Evolutionary conservation across 495 filamentous ascomycete species (phyloP), one percentile per base, ranked within the genome.

Genomic region (Penicillium salamii): DNA sequence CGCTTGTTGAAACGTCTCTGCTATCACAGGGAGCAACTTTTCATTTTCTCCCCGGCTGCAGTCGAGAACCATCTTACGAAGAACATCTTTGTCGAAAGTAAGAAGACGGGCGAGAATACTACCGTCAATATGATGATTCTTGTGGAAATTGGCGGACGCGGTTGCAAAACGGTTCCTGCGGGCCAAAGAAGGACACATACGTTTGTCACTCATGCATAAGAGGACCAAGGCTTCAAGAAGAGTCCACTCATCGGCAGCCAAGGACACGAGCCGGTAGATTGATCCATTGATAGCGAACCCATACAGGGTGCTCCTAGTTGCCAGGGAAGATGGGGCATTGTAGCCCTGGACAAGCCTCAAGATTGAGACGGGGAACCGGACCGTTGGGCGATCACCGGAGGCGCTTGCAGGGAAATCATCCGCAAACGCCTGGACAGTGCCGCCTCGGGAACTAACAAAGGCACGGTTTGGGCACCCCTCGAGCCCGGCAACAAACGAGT

Each of bases 201-300:
- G 20, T 6, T 63, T 42, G 38, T 75, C 67, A 18, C 63, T 64
- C 38, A 62, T 52, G 43, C 77, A 80, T 32, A 89, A 52, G 48
- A 84, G 82, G 46, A 87, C 80, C 19, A 90, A 55, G 49, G 85
- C 78, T 37, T 71, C 66, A 3, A 91, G 71, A 33, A 90, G 67
- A n/a, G 70, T 67, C 78, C 80, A 84, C 23, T 78, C 69, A 14
- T 77, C 63, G 42, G 75, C 62, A 1, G 64, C 55, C 0, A 91
- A 57, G 12, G 82, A 59, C n/a, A 75, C 69, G 47, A 90, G 79
- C 23, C 83, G 78, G 46, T 77, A 76, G 13, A 90, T 53, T 0
- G 83, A 78, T 3, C 88, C 88, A 57, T 87, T 80, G 19, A 86
- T 76, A 21, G 78, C 78, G 7, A 82, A 71, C 1, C 87, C 88